Evolutionary conservation across 1,284 basidiomycete genomes (phyloP).

Genomic region (Mycosarcoma maydis): DNA sequence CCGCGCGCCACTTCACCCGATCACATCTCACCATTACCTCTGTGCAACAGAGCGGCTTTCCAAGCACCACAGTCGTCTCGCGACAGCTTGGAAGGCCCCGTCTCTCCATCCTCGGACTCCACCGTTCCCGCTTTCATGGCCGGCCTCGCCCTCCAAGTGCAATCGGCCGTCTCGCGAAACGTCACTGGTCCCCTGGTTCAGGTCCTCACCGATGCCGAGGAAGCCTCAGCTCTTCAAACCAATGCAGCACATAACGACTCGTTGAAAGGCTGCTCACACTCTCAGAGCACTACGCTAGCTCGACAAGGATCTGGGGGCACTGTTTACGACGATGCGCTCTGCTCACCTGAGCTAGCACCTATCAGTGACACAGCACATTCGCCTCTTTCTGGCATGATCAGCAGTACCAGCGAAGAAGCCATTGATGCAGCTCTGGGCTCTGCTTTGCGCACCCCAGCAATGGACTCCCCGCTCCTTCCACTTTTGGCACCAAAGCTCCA

Average conservation of each 20-base stretch:
- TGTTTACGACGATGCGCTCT: conserved; percentile 26
- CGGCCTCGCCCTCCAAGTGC: conserved; percentile 34
- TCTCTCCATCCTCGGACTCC: conserved; percentile 6
- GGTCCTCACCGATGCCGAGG: conserved; percentile 35
- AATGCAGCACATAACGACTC: neutral
- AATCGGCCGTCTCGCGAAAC: conserved; percentile 40
- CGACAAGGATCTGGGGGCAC: conserved; percentile 15
- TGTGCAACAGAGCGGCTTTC: conserved; percentile 7
- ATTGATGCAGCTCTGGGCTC: conserved; percentile 17
- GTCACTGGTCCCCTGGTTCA: conserved; percentile 42
- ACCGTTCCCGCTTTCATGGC: conserved; percentile 30
- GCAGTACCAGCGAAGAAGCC: conserved; percentile 15
- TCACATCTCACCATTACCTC: neutral
- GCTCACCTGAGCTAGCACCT: conserved; percentile 20
- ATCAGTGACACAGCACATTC: neutral
- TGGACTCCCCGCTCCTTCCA: conserved; percentile 1
- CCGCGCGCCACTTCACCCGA: conserved; percentile 34
- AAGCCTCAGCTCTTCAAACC: conserved; percentile 15
- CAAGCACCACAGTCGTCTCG: conserved; percentile 1
- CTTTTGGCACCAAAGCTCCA: conserved; percentile 13
- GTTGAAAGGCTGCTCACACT: neutral
- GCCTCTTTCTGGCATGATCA: conserved; percentile 3
- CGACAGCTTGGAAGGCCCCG: conserved; percentile 11
- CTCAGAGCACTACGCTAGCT: conserved; percentile 1
- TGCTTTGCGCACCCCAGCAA: neutral